phyloP scores from a whole-genome alignment of 176 grass and related monocot species.

The Dendrocalamus sinicus region DNA sequence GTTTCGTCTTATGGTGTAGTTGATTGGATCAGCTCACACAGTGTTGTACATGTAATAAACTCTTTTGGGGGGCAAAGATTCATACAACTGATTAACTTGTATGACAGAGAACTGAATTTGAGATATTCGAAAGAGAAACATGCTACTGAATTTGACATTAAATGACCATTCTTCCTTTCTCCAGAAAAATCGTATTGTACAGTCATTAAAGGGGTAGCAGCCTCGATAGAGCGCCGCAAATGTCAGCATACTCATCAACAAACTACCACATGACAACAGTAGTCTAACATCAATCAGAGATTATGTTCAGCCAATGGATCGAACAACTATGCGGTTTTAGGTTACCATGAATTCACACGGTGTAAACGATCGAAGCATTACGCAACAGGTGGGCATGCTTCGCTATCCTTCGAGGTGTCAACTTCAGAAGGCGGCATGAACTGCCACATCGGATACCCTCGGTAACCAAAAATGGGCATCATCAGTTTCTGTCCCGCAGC shows the following conservation, averaged over 20 bases:
- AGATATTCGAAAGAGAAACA: background rate
- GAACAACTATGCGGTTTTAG: background rate
- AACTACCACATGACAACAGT: slow-evolving; percentile 49
- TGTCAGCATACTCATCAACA: slow-evolving; percentile 24
- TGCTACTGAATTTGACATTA: background rate
- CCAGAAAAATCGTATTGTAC: slow-evolving; percentile 47
- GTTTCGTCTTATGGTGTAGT: background rate
- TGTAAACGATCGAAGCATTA: slow-evolving; percentile 22
- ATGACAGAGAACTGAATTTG: background rate
- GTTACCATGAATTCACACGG: slow-evolving; percentile 35
- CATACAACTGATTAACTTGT: background rate
- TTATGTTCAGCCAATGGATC: slow-evolving; percentile 38
- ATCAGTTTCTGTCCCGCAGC: slow-evolving; percentile 63
- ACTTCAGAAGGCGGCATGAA: slow-evolving; percentile 73
- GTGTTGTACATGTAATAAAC: background rate
- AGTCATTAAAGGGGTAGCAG: slow-evolving; percentile 31
- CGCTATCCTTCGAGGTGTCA: slow-evolving; percentile 68
- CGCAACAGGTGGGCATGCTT: slow-evolving; percentile 69
- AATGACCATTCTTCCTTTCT: slow-evolving; percentile 51
- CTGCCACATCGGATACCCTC: slow-evolving; percentile 72
- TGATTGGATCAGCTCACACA: background rate
- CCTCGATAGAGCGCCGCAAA: slow-evolving; percentile 36
- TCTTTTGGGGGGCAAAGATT: background rate
- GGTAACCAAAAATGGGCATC: slow-evolving; percentile 71
- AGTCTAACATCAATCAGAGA: slow-evolving; percentile 33